phyloP scores from a whole-genome alignment of 139 green algal genomes.

The Dunaliella primolecta region DNA sequence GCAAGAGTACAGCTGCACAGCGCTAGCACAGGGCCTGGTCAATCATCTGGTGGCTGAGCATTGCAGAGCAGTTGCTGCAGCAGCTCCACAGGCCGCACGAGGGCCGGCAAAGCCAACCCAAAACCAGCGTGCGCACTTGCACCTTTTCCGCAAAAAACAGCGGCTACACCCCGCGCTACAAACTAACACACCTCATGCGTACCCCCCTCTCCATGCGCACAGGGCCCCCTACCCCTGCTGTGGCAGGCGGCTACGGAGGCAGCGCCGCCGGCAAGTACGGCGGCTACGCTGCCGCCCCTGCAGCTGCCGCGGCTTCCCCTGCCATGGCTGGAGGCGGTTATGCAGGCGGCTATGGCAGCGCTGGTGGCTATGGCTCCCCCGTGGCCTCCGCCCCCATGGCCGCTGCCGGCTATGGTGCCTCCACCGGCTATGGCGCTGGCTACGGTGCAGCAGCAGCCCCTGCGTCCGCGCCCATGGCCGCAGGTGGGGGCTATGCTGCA shows the following conservation, averaged over 20 bases:
- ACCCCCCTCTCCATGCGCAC: background rate
- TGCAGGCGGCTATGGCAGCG: background rate
- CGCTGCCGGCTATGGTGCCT: slow-evolving; percentile 21
- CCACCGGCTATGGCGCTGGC: slow-evolving; percentile 12
- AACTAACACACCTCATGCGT: too few species aligned
- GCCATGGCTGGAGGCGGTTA: background rate
- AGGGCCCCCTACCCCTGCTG: slow-evolving; percentile 13
- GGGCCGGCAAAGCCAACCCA: too few species aligned
- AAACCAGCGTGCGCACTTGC: too few species aligned
- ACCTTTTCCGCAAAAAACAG: too few species aligned
- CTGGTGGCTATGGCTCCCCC: slow-evolving; percentile 1
- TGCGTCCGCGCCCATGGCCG: too few species aligned
- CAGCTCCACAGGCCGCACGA: too few species aligned
- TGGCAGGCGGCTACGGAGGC: slow-evolving; percentile 16
- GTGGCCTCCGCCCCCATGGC: background rate
- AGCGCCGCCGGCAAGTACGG: slow-evolving; percentile 1
- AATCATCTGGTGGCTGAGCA: too few species aligned
- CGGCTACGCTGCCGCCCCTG: slow-evolving; percentile 6
- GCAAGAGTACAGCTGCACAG: too few species aligned
- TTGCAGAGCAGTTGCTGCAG: too few species aligned
- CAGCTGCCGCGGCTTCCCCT: too few species aligned
- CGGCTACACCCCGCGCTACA: too few species aligned
- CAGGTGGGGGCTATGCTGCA: slow-evolving; percentile 2
- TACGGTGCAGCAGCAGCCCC: slow-evolving; percentile 1
- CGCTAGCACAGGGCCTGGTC: too few species aligned